These are phyloP conservation scores for Hanseniaspora thailandica DNA, from an alignment of 805 yeast species.

Conservation along the genomic window DNA sequence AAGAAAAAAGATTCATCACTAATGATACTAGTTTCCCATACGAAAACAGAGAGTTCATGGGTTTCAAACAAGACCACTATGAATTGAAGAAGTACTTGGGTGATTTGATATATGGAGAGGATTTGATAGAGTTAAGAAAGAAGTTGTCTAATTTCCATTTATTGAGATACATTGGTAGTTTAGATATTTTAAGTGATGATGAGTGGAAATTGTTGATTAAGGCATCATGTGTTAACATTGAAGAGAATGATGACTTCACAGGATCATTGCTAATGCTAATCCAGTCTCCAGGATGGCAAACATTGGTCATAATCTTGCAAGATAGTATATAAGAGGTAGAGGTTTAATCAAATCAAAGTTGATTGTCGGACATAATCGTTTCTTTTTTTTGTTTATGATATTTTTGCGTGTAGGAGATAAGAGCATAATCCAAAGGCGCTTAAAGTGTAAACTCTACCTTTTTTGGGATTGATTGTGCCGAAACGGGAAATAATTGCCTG, in stretches of 20 bases:
- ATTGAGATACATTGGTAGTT: conserved; percentile 42
- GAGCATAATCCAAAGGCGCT: not conserved
- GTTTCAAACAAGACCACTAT: conserved; percentile 56
- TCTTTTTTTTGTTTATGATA: not conserved
- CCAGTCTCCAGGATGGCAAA: conserved; percentile 66
- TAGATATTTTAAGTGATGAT: conserved; percentile 44
- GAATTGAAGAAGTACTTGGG: conserved; percentile 42
- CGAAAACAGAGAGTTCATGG: conserved; percentile 67
- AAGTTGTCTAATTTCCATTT: conserved; percentile 66
- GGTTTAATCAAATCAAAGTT: not conserved
- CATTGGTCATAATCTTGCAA: conserved; percentile 47
- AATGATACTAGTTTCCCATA: conserved; percentile 47
- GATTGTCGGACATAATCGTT: not conserved
- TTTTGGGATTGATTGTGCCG: no score
- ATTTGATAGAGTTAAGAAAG: conserved; percentile 27
- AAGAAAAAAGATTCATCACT: conserved; percentile 33
- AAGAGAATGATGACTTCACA: conserved; percentile 29
- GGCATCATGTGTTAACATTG: conserved; percentile 36
- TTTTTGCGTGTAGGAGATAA: not conserved
- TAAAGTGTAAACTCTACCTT: no score
- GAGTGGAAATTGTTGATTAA: conserved; percentile 43
- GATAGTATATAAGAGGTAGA: conserved; percentile 20
- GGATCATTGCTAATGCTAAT: conserved; percentile 37
- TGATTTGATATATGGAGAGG: conserved; percentile 22
- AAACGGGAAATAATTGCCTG: no score